Percentiles rank a stretch among this genome's conserved stretches.
Evolutionary conservation across 805 yeast species (phyloP).

Genomic region (Myxozyma melibiosi): DNA sequence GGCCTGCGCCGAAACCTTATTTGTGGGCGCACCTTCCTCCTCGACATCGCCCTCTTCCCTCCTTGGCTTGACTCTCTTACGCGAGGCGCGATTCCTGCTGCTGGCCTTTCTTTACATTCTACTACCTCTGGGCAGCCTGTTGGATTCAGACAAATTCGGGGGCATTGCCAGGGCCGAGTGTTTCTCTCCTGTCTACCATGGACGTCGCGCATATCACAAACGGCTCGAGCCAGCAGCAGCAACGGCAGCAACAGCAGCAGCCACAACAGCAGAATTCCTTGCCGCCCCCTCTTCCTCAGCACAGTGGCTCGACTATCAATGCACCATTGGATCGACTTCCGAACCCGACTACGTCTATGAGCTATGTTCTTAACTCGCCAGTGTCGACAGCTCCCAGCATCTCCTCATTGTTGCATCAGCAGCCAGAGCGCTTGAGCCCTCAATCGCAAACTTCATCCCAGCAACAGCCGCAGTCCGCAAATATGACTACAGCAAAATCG

Average conservation of each 20-base stretch:
- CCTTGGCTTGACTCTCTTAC: background rate
- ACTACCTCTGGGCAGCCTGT: background rate
- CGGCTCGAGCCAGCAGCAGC: conserved; percentile 3
- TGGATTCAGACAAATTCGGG: too few species aligned
- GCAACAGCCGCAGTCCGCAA: background rate
- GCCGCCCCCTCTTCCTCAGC: too few species aligned
- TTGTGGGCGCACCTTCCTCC: background rate
- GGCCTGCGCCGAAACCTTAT: background rate
- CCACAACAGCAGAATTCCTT: background rate
- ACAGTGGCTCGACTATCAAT: too few species aligned
- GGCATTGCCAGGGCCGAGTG: too few species aligned
- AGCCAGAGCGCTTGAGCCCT: background rate
- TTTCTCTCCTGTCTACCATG: background rate
- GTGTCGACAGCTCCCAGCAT: conserved; percentile 1
- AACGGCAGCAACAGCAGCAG: background rate
- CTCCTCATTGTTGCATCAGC: background rate
- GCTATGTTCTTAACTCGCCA: background rate
- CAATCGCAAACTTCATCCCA: background rate
- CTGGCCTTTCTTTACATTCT: background rate
- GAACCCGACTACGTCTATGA: conserved; percentile 3
- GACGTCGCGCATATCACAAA: conserved; percentile 22
- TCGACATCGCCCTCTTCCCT: background rate
- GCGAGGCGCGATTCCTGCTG: background rate
- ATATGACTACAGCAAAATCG: background rate
- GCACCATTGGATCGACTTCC: too few species aligned